Conservation (phyloP, 2,329 filamentous ascomycete species). For the Dothideomycetes sp. region DNA sequence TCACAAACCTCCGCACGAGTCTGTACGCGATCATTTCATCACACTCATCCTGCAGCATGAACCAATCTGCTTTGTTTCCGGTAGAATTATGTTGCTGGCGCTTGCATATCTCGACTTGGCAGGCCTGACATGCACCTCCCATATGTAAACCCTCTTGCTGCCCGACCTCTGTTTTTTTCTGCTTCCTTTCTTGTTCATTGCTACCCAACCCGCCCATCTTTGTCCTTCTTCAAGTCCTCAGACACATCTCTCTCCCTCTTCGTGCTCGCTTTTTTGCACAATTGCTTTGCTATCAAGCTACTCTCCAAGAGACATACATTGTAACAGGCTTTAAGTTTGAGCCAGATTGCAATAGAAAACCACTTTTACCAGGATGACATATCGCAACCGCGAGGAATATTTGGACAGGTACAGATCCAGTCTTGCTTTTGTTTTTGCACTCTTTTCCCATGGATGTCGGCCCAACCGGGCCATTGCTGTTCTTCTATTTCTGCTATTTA, state of each 20-base stretch:
- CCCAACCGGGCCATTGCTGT: conserved; percentile 15
- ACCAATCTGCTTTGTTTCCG: conserved; percentile 12
- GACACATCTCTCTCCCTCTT: conserved; percentile 6
- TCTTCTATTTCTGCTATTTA: conserved; percentile 15
- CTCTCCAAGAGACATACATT: background rate
- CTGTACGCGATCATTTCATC: conserved; percentile 8
- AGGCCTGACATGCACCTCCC: conserved; percentile 9
- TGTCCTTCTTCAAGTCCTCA: conserved; percentile 1
- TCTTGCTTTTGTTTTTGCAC: conserved; percentile 16
- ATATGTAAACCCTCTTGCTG: conserved; percentile 14
- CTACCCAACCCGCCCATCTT: conserved; percentile 10
- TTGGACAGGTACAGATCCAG: conserved; percentile 29
- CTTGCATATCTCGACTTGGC: conserved; percentile 8
- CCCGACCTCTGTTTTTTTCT: conserved; percentile 12
- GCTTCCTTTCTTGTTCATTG: conserved; percentile 1
- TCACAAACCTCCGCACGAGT: conserved; percentile 10
- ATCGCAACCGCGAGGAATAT: conserved; percentile 28
- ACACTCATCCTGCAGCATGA: conserved; percentile 6
- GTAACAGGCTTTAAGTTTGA: conserved; percentile 14
- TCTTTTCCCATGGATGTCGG: conserved; percentile 16
- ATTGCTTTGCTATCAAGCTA: conserved; percentile 8
- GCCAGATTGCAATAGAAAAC: conserved; percentile 10
- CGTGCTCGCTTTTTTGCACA: conserved; percentile 9
- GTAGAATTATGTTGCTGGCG: conserved; percentile 10
- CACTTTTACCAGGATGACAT: conserved; percentile 27